These are phyloP conservation scores for Mycotypha africana DNA, from an alignment of 371 early-diverging fungal genomes.

Conservation along the genomic window DNA sequence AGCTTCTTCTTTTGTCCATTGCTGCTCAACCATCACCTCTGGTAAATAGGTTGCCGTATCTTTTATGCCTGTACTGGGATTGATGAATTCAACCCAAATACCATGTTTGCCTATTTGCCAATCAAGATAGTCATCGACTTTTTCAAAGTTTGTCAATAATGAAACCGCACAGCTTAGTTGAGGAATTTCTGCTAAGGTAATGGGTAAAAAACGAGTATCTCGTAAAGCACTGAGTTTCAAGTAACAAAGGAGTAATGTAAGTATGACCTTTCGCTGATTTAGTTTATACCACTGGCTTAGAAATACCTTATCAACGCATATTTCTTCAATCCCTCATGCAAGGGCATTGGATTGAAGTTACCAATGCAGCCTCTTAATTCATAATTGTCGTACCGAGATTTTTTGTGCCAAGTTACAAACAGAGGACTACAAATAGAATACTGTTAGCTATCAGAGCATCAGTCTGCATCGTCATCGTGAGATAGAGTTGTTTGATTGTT, in stretches of 20 bases:
- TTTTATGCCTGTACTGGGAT: constrained; percentile 34
- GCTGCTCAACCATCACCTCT: constrained; percentile 68
- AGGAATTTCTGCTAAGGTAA: constrained; percentile 59
- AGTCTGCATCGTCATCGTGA: background rate
- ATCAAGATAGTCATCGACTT: constrained; percentile 66
- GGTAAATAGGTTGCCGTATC: constrained; percentile 88
- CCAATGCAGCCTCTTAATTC: constrained; percentile 92
- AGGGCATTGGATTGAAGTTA: constrained; percentile 71
- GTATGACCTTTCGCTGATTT: background rate
- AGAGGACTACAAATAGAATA: constrained; percentile 78
- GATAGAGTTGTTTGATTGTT: too few species aligned
- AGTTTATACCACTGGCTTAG: background rate
- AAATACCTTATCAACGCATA: constrained; percentile 82
- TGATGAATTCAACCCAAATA: constrained; percentile 83
- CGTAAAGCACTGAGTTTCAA: constrained; percentile 57
- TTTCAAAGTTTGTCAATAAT: constrained; percentile 81
- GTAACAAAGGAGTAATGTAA: background rate
- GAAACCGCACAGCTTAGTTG: constrained; percentile 74
- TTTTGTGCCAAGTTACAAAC: constrained; percentile 82
- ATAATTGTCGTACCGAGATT: constrained; percentile 24
- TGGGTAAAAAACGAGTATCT: constrained; percentile 83
- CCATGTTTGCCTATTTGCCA: constrained; percentile 93
- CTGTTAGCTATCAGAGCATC: background rate
- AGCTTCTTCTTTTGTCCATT: constrained; percentile 82
- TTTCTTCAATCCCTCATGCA: constrained; percentile 68